Evolutionary conservation across 352 stramenopile species (phyloP).

Genomic region (Globisporangium takayamanum): DNA sequence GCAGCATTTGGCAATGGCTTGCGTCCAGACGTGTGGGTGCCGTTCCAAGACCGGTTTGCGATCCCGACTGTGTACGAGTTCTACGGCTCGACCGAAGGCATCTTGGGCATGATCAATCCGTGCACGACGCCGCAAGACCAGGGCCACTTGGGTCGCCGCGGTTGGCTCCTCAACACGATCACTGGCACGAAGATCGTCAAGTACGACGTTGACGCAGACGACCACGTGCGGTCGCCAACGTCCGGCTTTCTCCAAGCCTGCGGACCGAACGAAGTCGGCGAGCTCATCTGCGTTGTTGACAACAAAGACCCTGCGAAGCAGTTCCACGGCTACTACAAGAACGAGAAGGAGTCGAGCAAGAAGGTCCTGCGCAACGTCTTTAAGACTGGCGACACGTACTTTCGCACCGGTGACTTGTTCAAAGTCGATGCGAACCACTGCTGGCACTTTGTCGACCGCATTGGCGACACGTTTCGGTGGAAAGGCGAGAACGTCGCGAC

Average conservation of each 20-base stretch:
- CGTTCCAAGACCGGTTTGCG: slow-evolving; percentile 83
- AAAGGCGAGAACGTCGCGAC: slow-evolving; percentile 92
- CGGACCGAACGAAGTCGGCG: slow-evolving; percentile 53
- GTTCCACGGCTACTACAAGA: slow-evolving; percentile 89
- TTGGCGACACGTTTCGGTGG: slow-evolving; percentile 92
- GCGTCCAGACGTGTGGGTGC: slow-evolving; percentile 81
- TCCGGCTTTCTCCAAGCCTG: slow-evolving; percentile 48
- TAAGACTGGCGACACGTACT: slow-evolving; percentile 81
- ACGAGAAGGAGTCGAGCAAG: slow-evolving; percentile 66
- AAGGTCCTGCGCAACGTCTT: slow-evolving; percentile 86
- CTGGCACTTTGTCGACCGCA: slow-evolving; percentile 89
- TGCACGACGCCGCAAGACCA: slow-evolving; percentile 53
- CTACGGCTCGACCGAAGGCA: slow-evolving; percentile 89
- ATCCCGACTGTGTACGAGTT: slow-evolving; percentile 89
- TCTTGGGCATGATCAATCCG: slow-evolving; percentile 74
- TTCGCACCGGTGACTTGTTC: slow-evolving; percentile 90
- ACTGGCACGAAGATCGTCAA: slow-evolving; percentile 63
- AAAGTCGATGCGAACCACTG: slow-evolving; percentile 58
- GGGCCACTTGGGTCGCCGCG: slow-evolving; percentile 60
- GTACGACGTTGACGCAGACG: slow-evolving; percentile 74
- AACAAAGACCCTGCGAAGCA: slow-evolving; percentile 39
- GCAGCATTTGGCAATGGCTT: slow-evolving; percentile 89
- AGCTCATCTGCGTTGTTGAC: slow-evolving; percentile 64
- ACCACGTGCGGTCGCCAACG: slow-evolving; percentile 41
- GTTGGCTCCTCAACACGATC: slow-evolving; percentile 40